These are phyloP conservation scores for Kuraishia molischiana DNA, from an alignment of 805 yeast genomes.

Conservation along the genomic window DNA sequence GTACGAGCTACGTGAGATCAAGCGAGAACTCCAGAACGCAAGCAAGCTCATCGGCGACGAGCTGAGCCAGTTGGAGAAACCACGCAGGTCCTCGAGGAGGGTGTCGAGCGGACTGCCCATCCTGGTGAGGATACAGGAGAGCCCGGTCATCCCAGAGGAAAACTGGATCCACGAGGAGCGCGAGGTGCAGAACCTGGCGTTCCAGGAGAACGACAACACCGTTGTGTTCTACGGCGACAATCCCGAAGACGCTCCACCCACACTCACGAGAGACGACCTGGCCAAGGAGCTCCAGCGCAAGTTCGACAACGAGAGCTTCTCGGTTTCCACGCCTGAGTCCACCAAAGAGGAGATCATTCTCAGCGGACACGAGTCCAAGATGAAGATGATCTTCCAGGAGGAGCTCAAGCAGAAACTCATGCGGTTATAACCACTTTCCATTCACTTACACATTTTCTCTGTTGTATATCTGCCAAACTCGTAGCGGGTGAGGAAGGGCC, in stretches of 20 bases:
- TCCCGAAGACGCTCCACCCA: neutral
- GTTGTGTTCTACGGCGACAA: neutral
- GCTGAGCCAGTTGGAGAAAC: neutral
- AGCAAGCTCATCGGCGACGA: neutral
- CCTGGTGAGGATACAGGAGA: neutral
- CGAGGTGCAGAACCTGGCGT: neutral
- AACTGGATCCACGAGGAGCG: neutral
- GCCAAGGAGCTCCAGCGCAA: neutral
- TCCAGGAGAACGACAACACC: neutral
- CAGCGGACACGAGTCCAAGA: neutral
- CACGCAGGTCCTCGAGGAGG: neutral
- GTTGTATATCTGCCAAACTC: no score
- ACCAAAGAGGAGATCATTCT: neutral
- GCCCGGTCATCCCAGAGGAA: neutral
- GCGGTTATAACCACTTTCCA: neutral
- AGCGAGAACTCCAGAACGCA: neutral
- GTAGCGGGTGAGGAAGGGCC: no score
- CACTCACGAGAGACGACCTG: neutral
- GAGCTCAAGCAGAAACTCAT: neutral
- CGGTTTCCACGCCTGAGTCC: neutral
- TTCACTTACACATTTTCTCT: no score
- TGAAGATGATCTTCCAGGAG: neutral
- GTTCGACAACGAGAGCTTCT: neutral
- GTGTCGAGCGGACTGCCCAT: conserved; percentile 1
- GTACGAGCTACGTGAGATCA: neutral